Conservation (phyloP, 2,329 filamentous ascomycete species). For the Kalaharituber pfeilii region DNA sequence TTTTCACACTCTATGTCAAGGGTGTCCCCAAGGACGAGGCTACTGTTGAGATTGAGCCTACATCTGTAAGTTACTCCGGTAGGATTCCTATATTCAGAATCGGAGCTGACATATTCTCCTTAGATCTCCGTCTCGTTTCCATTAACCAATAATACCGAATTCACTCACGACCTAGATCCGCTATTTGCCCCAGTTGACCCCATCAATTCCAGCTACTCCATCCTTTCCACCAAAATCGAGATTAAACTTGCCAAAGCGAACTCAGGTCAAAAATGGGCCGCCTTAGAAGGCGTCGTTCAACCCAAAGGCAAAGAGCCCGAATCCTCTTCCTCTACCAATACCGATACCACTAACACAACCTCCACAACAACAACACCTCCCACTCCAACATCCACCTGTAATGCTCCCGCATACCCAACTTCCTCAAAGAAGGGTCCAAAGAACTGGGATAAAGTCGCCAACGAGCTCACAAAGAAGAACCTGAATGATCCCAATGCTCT, state of each 20-base stretch:
- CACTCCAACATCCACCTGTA: no score
- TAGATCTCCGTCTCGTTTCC: constrained; percentile 43
- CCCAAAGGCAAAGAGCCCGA: constrained; percentile 17
- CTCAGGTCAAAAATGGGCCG: constrained; percentile 48
- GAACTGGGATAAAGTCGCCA: constrained; percentile 72
- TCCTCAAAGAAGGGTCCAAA: constrained; percentile 71
- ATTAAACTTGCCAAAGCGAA: constrained; percentile 51
- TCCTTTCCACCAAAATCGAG: constrained; percentile 67
- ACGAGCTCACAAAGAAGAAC: constrained; percentile 30
- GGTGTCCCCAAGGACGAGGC: constrained; percentile 41
- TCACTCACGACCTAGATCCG: constrained; percentile 41
- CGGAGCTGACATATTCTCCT: background rate
- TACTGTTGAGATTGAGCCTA: constrained; percentile 29
- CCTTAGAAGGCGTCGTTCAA: constrained; percentile 32
- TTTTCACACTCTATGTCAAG: constrained; percentile 46
- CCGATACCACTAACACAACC: constrained; percentile 14
- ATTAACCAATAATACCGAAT: constrained; percentile 38
- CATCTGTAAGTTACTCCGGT: constrained; percentile 18
- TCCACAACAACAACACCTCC: constrained; percentile 14
- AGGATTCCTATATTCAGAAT: background rate
- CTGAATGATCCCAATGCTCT: constrained; percentile 25
- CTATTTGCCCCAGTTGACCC: constrained; percentile 50
- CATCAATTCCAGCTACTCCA: constrained; percentile 40
- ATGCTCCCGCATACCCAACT: constrained; percentile 60
- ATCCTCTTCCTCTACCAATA: constrained; percentile 9